Evolutionary conservation across 768 basidiomycete genomes (phyloP), one percentile per base, ranked within the genome.

Genomic region (Termitomyces sp.): DNA sequence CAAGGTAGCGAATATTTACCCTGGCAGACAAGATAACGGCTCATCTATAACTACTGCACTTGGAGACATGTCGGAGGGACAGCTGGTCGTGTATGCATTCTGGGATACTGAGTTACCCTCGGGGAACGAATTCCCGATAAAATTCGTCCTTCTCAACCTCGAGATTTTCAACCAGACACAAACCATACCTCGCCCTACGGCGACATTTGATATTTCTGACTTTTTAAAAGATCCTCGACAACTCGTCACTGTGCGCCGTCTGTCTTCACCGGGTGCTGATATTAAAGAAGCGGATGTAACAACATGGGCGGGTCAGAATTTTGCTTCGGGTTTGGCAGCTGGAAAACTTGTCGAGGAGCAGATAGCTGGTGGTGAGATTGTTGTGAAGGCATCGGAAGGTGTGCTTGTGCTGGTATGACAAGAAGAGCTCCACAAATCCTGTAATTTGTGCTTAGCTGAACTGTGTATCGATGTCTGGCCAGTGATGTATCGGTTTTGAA

Each of bases 281-380:
- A 67, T 77, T 19, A 71, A 73, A 56, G 65, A 65, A 9, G 76
- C 71, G 5, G 75, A 76, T 55, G 50, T 70, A 37, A 79, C 77
- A 38, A 74, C 70, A 2, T 81, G 79, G 78, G 79, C 77, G 0
- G 78, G 80, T 1, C 79, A 80, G 61, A 73, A 67, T 15, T 81
- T 74, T 63, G 74, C 71, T 9, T 62, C 68, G 48, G 80, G 79
- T 0, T 43, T 72, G 21, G 71, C 74, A 0, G 61, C 61, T 35
- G 79, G 79, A 28, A 51, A 59, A 19, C 35, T 75, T 38, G 59
- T 66, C 5, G 77, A 79, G 61, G 76, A 79, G 54, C 68, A 59
- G 19, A 62, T 76, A 24, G 54, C 26, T 22, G 70, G 69, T 22
- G 71, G 70, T 12, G 59, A 62, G 43, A 61, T 77, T 40, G 60